phyloP scores from a whole-genome alignment of 2,329 filamentous ascomycete genomes.

The Fusarium sp. region DNA sequence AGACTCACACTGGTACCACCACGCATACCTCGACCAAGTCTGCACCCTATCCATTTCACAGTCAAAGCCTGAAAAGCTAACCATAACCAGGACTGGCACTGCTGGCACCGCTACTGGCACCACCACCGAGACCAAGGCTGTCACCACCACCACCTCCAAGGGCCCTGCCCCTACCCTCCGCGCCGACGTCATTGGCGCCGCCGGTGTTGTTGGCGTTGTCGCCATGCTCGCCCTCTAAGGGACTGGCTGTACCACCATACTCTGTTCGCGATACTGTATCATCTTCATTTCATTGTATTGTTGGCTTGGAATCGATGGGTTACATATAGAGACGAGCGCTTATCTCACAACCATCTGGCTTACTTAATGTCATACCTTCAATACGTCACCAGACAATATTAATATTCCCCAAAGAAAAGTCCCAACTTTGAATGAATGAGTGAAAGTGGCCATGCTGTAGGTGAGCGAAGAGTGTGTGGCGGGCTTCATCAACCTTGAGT shows the following conservation, averaged over 20 bases:
- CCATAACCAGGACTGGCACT: neutral
- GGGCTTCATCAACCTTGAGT: neutral
- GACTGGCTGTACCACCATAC: neutral
- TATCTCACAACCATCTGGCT: neutral
- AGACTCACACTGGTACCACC: neutral
- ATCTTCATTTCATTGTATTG: neutral
- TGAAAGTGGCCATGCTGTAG: neutral
- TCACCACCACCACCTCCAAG: neutral
- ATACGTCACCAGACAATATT: neutral
- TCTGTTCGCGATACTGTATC: neutral
- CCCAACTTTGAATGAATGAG: neutral
- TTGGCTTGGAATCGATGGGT: constrained; percentile 4
- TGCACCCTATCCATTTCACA: neutral
- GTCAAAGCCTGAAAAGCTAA: neutral
- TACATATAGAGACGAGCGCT: neutral
- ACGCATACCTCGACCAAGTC: neutral
- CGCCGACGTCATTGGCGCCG: neutral
- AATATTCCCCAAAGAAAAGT: neutral
- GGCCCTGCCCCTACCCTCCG: neutral
- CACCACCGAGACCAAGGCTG: neutral
- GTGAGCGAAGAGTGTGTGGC: neutral
- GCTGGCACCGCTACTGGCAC: neutral
- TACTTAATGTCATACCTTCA: neutral
- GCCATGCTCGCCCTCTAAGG: neutral
- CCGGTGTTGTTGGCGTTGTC: neutral